These are phyloP conservation scores for Straminergon stramineum DNA, from an alignment of 225 moss, liverwort and hornwort genomes.

Conservation along the genomic window DNA sequence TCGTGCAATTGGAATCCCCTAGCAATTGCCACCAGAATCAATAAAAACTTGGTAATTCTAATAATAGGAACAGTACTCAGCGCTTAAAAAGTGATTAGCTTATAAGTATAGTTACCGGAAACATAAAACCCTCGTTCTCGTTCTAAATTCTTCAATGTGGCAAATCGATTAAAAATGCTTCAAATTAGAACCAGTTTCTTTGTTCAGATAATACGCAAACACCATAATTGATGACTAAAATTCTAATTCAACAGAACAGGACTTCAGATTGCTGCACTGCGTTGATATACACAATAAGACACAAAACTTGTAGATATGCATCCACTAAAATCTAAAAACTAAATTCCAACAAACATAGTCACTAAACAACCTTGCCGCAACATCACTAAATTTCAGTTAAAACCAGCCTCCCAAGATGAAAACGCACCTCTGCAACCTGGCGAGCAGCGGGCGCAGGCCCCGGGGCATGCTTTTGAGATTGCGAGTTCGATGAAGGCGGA, in stretches of 20 bases:
- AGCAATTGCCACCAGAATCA: background rate
- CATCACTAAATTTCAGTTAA: background rate
- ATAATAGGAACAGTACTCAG: no score
- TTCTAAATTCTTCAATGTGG: background rate
- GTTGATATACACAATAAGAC: background rate
- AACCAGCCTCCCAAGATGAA: background rate
- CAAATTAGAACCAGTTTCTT: background rate
- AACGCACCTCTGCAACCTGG: constrained; percentile 38
- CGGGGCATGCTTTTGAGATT: background rate
- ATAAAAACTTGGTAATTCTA: background rate
- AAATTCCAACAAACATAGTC: background rate
- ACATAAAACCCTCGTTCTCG: background rate
- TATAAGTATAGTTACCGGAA: background rate
- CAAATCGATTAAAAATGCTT: background rate
- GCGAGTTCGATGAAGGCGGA: constrained; percentile 12
- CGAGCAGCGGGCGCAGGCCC: constrained; percentile 15
- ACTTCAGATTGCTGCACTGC: background rate
- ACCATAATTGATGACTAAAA: background rate
- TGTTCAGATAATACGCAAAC: background rate
- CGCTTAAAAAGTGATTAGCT: background rate
- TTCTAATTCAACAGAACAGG: background rate
- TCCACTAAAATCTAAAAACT: background rate
- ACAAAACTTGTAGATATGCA: background rate
- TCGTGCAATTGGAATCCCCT: background rate
- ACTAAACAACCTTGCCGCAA: background rate